Evolutionary conservation across 495 filamentous ascomycete genomes (phyloP), one percentile per base, ranked within the genome.

Genomic region (Penicillium taxi): DNA sequence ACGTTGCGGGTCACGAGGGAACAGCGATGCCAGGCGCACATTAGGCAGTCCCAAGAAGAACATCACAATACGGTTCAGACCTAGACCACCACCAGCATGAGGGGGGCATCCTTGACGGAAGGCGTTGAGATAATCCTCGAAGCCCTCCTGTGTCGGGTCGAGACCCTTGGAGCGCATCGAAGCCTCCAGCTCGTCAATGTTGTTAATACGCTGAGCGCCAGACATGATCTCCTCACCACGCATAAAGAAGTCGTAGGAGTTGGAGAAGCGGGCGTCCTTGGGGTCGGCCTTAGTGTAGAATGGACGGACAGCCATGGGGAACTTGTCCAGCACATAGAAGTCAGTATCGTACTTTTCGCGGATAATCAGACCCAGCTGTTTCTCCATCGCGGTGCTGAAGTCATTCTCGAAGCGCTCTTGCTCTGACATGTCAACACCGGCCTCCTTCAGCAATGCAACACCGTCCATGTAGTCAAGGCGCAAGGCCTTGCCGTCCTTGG

Each of bases 181-280:
- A 6, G 71, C 72, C 53, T 78, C 72, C 26, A 94, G 70, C 58
- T 82, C 72, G 22, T 67, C 70, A 23, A 84, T 73, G 45, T 82
- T 59, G 70, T 94, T 72, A 50, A 94, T 81, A 63, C 86, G 83
- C 69, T 94, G 86, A 18, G 84, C 86, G 34, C 87, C 87, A 9
- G 77, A 83, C 62, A 89, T 75, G 56, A 93, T 88, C 63, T 90
- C 88, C 63, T 94, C 84, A 13, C 84, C 84, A 46, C 88, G 80
- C 82, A 94, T 84, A 72, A 93, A 89, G 71, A 95, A 86, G 64
- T 94, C 87, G 67, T 86, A 95, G 4, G 80, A 82, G 63, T 93
- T 90, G 34, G 78, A 83, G 50, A 86, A 73, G 19, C 69, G 67
- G 39, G 79, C 67, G 59, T 81, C 74, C 32, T 71, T 45, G 6